Evolutionary conservation across 2,329 filamentous ascomycete genomes (phyloP), one percentile per base, ranked within the genome.

Genomic region (Calonectria crousiana): DNA sequence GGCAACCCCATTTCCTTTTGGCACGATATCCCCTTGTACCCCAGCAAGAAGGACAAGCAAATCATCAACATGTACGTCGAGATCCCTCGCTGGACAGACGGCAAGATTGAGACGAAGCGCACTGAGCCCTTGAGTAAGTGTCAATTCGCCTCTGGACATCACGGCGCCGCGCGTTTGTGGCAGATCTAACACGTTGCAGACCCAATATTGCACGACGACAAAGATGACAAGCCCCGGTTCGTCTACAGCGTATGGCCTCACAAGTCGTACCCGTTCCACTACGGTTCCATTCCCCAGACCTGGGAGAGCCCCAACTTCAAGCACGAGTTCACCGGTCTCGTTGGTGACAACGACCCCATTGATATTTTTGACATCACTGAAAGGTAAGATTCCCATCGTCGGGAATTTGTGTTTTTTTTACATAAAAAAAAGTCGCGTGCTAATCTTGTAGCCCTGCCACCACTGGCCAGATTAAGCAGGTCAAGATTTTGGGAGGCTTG

Each of bases 231-330:
- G 38, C 83, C 83, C 18, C 81, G 86, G 30, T 87, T 85, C 28
- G 85, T 87, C 16, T 83, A 85, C 66, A 86, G 81, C 32, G 82
- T 87, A 13, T 87, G 85, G 84, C 86, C 86, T 47, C 85, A 87
- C 78, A 86, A 84, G 78, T 81, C 84, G 0, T 87, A 87, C 47
- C 86, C 85, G 0, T 86, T 87, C 74, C 80, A 84, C 32, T 87
- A 87, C 64, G 86, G 86, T 0, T 86, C 85, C 6, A 85, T 87
- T 26, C 86, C 86, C 0, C 86, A 87, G 75, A 87, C 86, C 0
- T 87, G 86, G 86, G 86, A 87, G 77, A 84, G 84, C 65, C 84
- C 85, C 28, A 87, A 86, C 72, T 80, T 83, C 44, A 75, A 84
- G 23, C 85, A 87, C 58, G 78, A 82, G 23, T 84, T 85, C 67